Base-by-base conservation (phyloP, 2,329 filamentous ascomycete species). In the Ceratocystis albifundus region DNA sequence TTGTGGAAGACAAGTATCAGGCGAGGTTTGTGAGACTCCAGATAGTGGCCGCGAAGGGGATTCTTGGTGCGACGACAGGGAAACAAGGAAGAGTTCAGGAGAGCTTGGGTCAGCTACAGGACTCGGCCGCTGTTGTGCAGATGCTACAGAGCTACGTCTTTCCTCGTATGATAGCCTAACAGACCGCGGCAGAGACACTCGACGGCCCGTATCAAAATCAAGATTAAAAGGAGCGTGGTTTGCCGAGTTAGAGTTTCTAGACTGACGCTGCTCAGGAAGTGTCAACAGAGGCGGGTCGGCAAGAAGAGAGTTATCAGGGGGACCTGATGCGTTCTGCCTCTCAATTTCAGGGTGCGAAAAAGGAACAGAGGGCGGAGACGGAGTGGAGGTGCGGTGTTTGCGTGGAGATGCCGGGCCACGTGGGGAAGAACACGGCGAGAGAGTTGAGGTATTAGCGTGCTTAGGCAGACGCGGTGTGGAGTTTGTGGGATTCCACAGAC, bases 401-500 rank as follows among this genome's bases (percentile, higher is more conserved):
- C 77, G 75, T 55, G 71, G 64, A 28, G 64, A 66, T 12, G 67
- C 36, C 22, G 28, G 55, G 30, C 46, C 46, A 6, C 55, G 64
- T 30, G 53, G 53, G 28, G 53, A n/a, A 5, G 53, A 57, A 28
- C 53, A 57, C 6, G 62, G 30, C n/a, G 30, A 50, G 7, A 46
- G 28, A 20, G 53, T 67, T 64, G 25, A 70, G 67, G 59, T 70
- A 69, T 7, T 72, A 25, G 32, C 69, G 57, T 62, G 61, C 5
- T 57, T 68, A 69, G 71, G 66, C 75, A 69, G 65, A 73, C 81
- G 77, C 57, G 81, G 82, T 1, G 82, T 84, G 30, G 81, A 84
- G 72, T 84, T 84, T 67, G 80, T 80, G 28, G 82, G 82, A 71
- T 84, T 84, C 82, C 82, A 84, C 69, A 84, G 80, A 45, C 81